phyloP scores from a whole-genome alignment of 345 rosid species.

The Rhodomyrtus tomentosa region DNA sequence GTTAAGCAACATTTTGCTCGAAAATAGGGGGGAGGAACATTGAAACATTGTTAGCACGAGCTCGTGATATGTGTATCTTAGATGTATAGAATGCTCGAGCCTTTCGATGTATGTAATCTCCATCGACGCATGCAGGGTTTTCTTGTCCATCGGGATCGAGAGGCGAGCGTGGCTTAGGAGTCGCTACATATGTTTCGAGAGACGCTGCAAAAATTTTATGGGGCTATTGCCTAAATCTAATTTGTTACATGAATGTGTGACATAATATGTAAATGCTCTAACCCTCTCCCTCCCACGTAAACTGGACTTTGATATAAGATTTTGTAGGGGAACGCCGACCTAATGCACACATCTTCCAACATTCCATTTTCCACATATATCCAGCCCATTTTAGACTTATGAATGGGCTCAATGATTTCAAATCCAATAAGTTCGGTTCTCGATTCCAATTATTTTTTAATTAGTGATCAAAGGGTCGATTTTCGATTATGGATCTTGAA shows the following conservation, averaged over 20 bases:
- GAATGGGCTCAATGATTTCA: neutral
- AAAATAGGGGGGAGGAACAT: neutral
- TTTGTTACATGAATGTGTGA: neutral
- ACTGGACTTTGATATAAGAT: neutral
- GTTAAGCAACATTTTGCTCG: neutral
- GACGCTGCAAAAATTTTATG: neutral
- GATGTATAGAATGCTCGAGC: neutral
- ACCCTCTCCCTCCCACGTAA: neutral
- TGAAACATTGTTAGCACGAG: neutral
- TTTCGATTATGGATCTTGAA: neutral
- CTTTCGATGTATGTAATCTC: neutral
- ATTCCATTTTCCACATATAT: neutral
- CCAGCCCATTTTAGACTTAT: neutral
- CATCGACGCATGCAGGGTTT: neutral
- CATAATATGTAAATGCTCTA: neutral
- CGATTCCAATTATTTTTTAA: neutral
- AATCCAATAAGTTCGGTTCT: neutral
- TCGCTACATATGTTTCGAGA: neutral
- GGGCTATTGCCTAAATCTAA: neutral
- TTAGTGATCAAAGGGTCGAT: neutral
- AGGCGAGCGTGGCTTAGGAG: neutral
- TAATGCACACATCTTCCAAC: neutral
- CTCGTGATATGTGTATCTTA: neutral
- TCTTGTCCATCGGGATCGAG: rapidly evolving
- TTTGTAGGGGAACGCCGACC: neutral